Evolutionary conservation across 495 filamentous ascomycete genomes (phyloP), one percentile per base, ranked within the genome.

Genomic region (Trichoderma orchidacearum): DNA sequence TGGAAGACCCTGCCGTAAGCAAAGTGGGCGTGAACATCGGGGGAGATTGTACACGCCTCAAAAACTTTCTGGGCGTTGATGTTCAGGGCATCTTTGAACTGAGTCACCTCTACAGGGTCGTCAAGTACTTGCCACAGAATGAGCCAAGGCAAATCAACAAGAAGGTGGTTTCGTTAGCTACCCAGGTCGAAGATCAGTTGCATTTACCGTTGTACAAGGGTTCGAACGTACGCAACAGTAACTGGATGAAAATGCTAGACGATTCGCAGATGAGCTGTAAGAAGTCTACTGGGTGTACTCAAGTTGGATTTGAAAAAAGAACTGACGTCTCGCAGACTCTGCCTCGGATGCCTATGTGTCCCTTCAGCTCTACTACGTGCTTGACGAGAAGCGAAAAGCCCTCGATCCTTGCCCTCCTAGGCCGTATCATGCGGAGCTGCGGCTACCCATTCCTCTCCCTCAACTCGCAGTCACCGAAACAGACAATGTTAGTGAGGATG

Each of bases 321-420:
- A 21, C 57, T 59, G 18, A 65, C 36, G 9, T 31, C 21, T 30
- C 13, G 15, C 58, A 89, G 85, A 96, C 71, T 87, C 89, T 7
- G 89, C 89, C 15, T 80, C 82, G 1, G 90, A 96, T 65, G 82
- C 89, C 2, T 96, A 92, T 63, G 89, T 88, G 54, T 82, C 83
- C 30, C 60, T 92, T 17, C 83, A 86, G 62, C 75, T 95, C 28
- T 93, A 78, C 64, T 73, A 86, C 53, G 68, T 72, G 2, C 75
- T 95, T 59, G 80, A 95, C 62, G 65, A 76, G 34, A 84, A 86
- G 56, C 71, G 90, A 51, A 68, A 74, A 56, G 69, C 73, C 11
- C 73, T 95, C 55, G 63, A 80, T 34, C 88, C 89, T 15, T 70
- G 71, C 2, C 90, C 89, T 21, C 87, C 85, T 11, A 72, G 81